Percentiles rank a stretch among this genome's conserved stretches.
phyloP scores from a whole-genome alignment of 2,329 filamentous ascomycete genomes.

The Penicillium psychrosexuale region DNA sequence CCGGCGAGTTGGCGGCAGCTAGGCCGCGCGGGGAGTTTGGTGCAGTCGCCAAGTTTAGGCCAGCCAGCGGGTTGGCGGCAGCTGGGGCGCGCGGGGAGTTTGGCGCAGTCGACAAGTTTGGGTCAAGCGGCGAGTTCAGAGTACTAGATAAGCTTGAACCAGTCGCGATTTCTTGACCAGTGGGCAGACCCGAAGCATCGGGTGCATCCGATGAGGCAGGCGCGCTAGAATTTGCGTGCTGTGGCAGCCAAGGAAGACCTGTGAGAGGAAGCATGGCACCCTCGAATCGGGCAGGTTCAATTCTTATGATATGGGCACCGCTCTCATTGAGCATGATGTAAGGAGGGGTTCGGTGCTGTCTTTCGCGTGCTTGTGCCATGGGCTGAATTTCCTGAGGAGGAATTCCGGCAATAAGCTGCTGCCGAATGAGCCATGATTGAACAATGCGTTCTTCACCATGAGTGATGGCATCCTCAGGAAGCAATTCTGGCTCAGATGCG shows the following conservation, averaged over 20 bases:
- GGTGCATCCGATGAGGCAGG: neutral
- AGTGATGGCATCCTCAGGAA: neutral
- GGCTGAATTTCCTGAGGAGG: slow-evolving; percentile 20
- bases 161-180: neutral
- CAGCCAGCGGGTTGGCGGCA: neutral
- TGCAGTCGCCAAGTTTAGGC: neutral
- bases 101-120: neutral
- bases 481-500: neutral
- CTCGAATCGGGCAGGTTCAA: neutral
- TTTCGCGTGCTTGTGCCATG: slow-evolving; percentile 9
- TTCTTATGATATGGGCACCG: neutral
- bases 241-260: neutral
- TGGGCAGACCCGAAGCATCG: neutral
- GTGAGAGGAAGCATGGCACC: slow-evolving; percentile 4
- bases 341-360: slow-evolving; percentile 46
- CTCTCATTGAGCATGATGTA: slow-evolving; percentile 27
- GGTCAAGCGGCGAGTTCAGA: neutral
- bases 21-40: too few relatives aligned
- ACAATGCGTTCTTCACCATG: slow-evolving; percentile 10
- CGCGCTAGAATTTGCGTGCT: neutral
- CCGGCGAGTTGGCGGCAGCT: neutral
- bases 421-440: slow-evolving; percentile 28
- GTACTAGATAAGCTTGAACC: neutral
- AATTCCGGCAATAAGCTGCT: slow-evolving; percentile 31
- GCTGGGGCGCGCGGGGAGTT: too few relatives aligned